Evolutionary conservation across 768 basidiomycete species (phyloP), one percentile per base, ranked within the genome.

Genomic region (Postia placenta): DNA sequence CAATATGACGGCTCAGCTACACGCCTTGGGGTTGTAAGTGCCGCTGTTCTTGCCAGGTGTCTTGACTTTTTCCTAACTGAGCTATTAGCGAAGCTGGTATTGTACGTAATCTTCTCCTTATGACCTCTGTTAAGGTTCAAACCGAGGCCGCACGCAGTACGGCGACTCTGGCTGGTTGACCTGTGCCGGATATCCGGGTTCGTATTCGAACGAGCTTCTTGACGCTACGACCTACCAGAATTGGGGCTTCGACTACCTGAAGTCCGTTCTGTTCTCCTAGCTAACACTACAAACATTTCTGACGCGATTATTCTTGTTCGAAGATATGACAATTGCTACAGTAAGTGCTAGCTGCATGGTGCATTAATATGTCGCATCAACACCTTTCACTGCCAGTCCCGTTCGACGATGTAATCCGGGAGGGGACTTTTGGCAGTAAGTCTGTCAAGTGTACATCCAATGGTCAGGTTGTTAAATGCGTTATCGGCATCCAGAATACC

Each of bases 151-250:
- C 25, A 2, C 2, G 28, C 42, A 81, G 81, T 84, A 84, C 54
- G 76, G 81, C 51, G 80, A 83, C 55, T 73, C 83, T 0, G 83
- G 83, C 19, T 84, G 81, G 82, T 80, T 74, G 55, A 84, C 83
- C 22, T 85, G 83, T 55, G 72, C 74, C 38, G 52, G 74, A 11
- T 85, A 83, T 58, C 82, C 83, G 17, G 83, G 82, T 20, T 83
- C 81, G 4, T 84, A 70, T 62, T 67, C 72, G 57, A 79, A 84
- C 48, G 82, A 84, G 60, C 76, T 68, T n/a, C 72, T 79, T 50
- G 82, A 84, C 60, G 70, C 69, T 19, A 73, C 75, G 58, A 60
- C 74, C 11, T 85, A 83, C 66, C 74, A 74, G 40, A 59, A 78
- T 42, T 85, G 83, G 83, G 81, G 80, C 4, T 83, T 84, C 47